Conservation (phyloP, 768 basidiomycete species). For the Daedaleopsis nitida region DNA sequence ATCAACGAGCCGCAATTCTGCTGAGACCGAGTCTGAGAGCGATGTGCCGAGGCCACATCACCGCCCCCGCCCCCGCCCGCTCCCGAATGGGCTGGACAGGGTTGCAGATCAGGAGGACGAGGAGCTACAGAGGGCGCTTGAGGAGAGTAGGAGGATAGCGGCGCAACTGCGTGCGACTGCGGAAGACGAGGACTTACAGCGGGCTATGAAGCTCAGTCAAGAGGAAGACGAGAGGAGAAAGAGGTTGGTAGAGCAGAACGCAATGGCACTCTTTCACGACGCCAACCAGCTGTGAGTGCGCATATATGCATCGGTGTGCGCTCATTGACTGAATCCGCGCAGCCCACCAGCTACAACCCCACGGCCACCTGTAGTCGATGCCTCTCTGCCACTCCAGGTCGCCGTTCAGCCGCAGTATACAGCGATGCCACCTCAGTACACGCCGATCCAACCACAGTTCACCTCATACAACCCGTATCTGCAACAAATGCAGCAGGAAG, state of each 20-base stretch:
- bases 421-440: slow-evolving; percentile 27
- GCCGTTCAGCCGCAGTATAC: slow-evolving; percentile 25
- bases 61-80: slow-evolving; percentile 1
- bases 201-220: slow-evolving; percentile 81
- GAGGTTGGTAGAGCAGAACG: slow-evolving; percentile 69
- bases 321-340: slow-evolving; percentile 7
- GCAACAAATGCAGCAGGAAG: slow-evolving; percentile 87
- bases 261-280: slow-evolving; percentile 81
- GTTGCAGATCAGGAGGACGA: slow-evolving; percentile 64
- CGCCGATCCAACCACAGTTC: slow-evolving; percentile 71
- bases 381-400: slow-evolving; percentile 28
- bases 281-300: slow-evolving; percentile 50
- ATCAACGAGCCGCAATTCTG: slow-evolving; percentile 44
- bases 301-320: neutral
- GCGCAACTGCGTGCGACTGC: slow-evolving; percentile 57
- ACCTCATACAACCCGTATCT: slow-evolving; percentile 92
- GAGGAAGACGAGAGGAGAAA: slow-evolving; percentile 82
- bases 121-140: slow-evolving; percentile 78
- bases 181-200: slow-evolving; percentile 76
- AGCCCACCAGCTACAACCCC: slow-evolving; percentile 8
- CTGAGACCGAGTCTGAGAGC: slow-evolving; percentile 36
- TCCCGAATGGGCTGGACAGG: neutral
- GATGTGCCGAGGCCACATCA: slow-evolving; percentile 27
- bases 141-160: slow-evolving; percentile 72
- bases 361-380: slow-evolving; percentile 23